These are phyloP conservation scores for Lasiosphaeris hirsuta DNA, from an alignment of 495 filamentous ascomycete genomes.

Conservation along the genomic window DNA sequence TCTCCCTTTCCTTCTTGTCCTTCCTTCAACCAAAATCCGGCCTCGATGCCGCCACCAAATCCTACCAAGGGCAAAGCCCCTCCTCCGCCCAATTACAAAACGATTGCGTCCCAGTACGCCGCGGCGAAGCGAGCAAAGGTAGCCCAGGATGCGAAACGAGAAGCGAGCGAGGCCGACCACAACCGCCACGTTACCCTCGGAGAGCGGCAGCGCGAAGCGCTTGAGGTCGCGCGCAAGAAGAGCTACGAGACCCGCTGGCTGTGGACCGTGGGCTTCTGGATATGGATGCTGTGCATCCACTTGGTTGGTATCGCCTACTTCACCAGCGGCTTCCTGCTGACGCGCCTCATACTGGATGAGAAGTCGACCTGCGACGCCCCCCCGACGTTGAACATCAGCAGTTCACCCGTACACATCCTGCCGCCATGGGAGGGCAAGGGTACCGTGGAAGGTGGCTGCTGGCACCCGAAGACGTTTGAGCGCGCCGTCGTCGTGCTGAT, in stretches of 20 bases:
- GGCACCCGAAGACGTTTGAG: slow-evolving; percentile 90
- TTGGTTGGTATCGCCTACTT: slow-evolving; percentile 83
- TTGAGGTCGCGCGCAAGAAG: slow-evolving; percentile 40
- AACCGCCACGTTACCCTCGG: slow-evolving; percentile 19
- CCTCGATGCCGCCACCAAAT: slow-evolving; percentile 26
- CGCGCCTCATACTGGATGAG: slow-evolving; percentile 81
- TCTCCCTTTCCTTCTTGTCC: slow-evolving; percentile 7
- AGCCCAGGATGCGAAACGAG: slow-evolving; percentile 23
- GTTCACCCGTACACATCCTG: slow-evolving; percentile 22
- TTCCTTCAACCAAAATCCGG: background rate
- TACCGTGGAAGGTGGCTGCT: slow-evolving; percentile 70
- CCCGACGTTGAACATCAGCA: slow-evolving; percentile 53
- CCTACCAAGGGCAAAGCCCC: slow-evolving; percentile 21
- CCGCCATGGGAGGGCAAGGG: slow-evolving; percentile 41
- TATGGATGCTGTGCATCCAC: slow-evolving; percentile 64
- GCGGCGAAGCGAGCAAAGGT: slow-evolving; percentile 48
- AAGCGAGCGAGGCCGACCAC: slow-evolving; percentile 15
- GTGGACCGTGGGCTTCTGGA: slow-evolving; percentile 52
- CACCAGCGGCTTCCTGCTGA: slow-evolving; percentile 94
- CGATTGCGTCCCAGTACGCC: slow-evolving; percentile 43
- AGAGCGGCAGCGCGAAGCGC: slow-evolving; percentile 32
- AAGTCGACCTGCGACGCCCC: slow-evolving; percentile 77
- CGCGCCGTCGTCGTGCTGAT: slow-evolving; percentile 89
- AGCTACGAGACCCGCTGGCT: slow-evolving; percentile 42
- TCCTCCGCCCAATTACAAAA: slow-evolving; percentile 36